Percentiles rank a stretch among this genome's conserved stretches.
phyloP scores from a whole-genome alignment of 2,329 filamentous ascomycete genomes.

The Aspergillus oerlinghausenensis region DNA sequence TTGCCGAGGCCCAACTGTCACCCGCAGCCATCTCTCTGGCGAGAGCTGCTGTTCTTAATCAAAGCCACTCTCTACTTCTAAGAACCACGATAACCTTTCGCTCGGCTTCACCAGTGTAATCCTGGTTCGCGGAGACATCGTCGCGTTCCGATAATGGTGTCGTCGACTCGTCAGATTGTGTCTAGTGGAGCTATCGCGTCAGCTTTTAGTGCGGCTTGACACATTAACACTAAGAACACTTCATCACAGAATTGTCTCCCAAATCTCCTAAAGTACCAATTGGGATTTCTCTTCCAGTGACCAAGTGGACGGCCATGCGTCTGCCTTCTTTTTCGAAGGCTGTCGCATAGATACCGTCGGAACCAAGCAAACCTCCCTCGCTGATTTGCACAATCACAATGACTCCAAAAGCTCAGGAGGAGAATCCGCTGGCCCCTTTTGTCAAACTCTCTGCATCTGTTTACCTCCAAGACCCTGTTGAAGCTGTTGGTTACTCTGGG shows the following conservation, averaged over 20 bases:
- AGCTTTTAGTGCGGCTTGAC: background rate
- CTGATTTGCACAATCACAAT: constrained; percentile 1
- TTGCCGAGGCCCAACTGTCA: background rate
- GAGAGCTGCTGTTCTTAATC: background rate
- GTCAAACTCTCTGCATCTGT: constrained; percentile 34
- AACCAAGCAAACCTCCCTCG: background rate
- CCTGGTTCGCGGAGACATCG: background rate
- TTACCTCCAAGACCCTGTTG: constrained; percentile 34
- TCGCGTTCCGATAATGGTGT: background rate
- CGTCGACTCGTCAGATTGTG: background rate
- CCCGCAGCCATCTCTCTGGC: background rate
- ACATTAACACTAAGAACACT: background rate
- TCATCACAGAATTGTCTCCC: background rate
- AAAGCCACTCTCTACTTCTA: background rate
- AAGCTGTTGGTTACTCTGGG: constrained; percentile 5
- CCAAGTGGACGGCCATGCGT: background rate
- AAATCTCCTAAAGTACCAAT: background rate
- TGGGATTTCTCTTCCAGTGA: background rate
- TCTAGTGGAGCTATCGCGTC: background rate
- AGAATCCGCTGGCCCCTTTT: constrained; percentile 26
- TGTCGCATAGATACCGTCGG: background rate
- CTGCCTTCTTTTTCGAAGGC: background rate
- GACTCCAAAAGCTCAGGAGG: background rate
- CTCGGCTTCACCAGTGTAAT: background rate
- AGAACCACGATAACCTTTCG: background rate